A percentile compares a stretch with the other conserved stretches of the same genome.
Evolutionary conservation across 257 asterid genomes (phyloP).

Genomic region (Echites panduratus): DNA sequence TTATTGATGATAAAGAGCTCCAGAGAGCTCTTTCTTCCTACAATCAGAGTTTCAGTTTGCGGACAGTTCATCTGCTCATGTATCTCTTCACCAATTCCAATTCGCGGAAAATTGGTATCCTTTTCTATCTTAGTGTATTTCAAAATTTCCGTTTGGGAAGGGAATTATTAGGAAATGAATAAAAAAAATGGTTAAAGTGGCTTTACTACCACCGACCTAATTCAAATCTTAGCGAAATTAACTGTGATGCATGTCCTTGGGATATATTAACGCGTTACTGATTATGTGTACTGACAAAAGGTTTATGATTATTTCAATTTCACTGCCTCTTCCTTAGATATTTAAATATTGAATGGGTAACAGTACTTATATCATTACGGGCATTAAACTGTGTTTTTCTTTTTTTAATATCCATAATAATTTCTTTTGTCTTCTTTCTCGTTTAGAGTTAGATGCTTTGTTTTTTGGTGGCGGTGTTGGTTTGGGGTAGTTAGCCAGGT

Average conservation of each 20-base stretch:
- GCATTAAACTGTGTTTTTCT: background rate
- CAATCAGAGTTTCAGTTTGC: conserved; percentile 71
- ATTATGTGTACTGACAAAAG: background rate
- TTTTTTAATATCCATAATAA: background rate
- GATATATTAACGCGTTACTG: background rate
- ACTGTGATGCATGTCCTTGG: background rate
- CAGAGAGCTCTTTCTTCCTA: conserved; percentile 69
- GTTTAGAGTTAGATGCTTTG: background rate
- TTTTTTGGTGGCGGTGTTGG: background rate
- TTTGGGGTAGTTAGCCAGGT: background rate
- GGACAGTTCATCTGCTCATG: conserved; percentile 95
- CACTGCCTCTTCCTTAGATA: background rate
- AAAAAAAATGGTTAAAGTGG: background rate
- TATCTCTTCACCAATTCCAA: conserved; percentile 76
- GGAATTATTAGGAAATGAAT: background rate
- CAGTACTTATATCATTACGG: background rate
- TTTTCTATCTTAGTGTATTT: background rate
- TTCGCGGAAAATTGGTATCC: conserved; percentile 65
- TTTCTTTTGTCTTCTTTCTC: background rate
- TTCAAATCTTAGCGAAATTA: background rate
- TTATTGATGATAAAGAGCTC: conserved; percentile 87
- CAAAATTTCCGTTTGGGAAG: background rate
- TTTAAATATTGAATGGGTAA: background rate
- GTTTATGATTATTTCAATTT: background rate
- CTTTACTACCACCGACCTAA: background rate